Evolutionary conservation across 352 stramenopile genomes (phyloP), one percentile per base, ranked within the genome.

Genomic region (Blastocystis sp.): DNA sequence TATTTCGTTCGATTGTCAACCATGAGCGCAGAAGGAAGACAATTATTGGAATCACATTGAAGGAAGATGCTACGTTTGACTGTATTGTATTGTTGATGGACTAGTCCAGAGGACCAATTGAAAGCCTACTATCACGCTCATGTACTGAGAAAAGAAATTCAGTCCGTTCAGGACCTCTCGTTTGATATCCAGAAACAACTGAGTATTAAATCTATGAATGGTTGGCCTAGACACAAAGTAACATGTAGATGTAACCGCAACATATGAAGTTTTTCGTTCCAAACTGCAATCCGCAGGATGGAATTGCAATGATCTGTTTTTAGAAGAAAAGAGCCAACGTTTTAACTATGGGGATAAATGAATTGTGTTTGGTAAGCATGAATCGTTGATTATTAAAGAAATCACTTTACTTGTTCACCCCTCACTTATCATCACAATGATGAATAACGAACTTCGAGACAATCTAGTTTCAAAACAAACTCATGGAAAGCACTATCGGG

Each of bases 311-410:
- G 39, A 86, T 42, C 35, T 86, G 14, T 86, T 86, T 39, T 37
- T 86, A 24, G 75, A 86, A 77, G 75, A 86, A 37, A 86, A 58
- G 52, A 85, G 29, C 63, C 54, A 85, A 21, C 24, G 73, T 19
- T 85, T 73, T 78, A 54, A 42, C 32, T 54, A 75, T 9, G 46
- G 24, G n/a, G n/a, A n/a, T n/a, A n/a, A n/a, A n/a, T n/a, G n/a
- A n/a, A n/a, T n/a, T n/a, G n/a, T n/a, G n/a, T n/a, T n/a, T n/a
- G n/a, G n/a, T n/a, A n/a, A n/a, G n/a, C n/a, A n/a, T n/a, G n/a
- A n/a, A n/a, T n/a, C 21, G 14, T 52, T 39, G 14, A 54, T 75
- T 75, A 42, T 75, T 75, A 67, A 29, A 67, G 16, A 19, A n/a
- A 12, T 24, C 16, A 9, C 9, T 67, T 67, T 67, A 42, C 9